phyloP scores from a whole-genome alignment of 2,329 filamentous ascomycete species.

The Penicillium aurantiogriseum region DNA sequence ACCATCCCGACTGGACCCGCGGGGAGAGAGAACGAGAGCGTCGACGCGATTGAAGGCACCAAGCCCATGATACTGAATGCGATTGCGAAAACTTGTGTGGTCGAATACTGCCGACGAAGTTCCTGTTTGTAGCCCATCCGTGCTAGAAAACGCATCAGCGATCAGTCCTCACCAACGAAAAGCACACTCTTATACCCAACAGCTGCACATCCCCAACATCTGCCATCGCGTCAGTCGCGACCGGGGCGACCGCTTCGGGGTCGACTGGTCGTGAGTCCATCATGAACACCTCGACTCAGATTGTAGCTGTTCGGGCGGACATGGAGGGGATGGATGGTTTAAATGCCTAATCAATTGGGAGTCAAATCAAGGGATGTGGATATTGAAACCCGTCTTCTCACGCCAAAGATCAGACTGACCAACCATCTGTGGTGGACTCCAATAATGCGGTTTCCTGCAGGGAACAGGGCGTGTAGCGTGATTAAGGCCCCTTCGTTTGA shows the following conservation, averaged over 20 bases:
- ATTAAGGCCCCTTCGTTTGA: not conserved
- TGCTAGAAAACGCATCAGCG: slow-evolving; percentile 21
- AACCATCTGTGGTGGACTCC: not conserved
- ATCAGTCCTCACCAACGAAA: not conserved
- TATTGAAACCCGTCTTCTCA: not conserved
- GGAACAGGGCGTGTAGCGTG: not conserved
- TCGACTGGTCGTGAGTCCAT: not conserved
- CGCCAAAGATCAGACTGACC: not conserved
- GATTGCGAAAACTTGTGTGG: slow-evolving; percentile 62
- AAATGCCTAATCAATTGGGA: not conserved
- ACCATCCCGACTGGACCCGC: slow-evolving; percentile 62
- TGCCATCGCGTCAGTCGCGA: not conserved
- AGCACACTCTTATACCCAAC: not conserved
- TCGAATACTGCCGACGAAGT: slow-evolving; percentile 60
- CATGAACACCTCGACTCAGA: not conserved
- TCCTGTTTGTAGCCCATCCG: slow-evolving; percentile 58
- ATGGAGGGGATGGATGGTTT: not conserved
- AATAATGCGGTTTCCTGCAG: not conserved
- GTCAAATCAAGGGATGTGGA: not conserved
- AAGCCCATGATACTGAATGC: slow-evolving; percentile 62
- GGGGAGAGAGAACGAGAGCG: slow-evolving; percentile 58
- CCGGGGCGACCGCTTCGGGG: not conserved
- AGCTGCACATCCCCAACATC: not conserved
- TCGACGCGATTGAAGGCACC: slow-evolving; percentile 60
- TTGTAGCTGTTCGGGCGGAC: not conserved